These are phyloP conservation scores for Chlorella variabilis DNA, from an alignment of 163 green algal genomes.

Conservation along the genomic window DNA sequence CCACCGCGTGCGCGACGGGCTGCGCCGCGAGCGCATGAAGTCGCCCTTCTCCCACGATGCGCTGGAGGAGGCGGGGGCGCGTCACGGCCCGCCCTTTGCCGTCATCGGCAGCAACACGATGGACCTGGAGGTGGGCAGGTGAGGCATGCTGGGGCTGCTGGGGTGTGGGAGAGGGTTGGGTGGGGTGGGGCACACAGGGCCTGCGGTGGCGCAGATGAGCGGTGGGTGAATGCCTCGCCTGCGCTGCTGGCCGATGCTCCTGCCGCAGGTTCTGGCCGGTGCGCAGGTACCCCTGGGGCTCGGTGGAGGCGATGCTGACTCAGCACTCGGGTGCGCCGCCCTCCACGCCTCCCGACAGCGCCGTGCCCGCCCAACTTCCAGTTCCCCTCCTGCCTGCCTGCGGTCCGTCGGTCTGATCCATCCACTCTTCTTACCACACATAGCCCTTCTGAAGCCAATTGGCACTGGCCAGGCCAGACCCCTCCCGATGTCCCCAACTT, in stretches of 20 bases:
- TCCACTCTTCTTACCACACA: too few relatives aligned
- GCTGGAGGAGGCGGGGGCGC: constrained; percentile 48
- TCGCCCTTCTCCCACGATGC: constrained; percentile 52
- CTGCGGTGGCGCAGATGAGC: too few relatives aligned
- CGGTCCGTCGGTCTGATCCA: too few relatives aligned
- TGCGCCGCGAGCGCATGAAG: constrained; percentile 12
- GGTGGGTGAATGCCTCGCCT: too few relatives aligned
- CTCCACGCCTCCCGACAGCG: too few relatives aligned
- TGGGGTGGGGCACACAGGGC: too few relatives aligned
- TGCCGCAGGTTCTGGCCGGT: constrained; percentile 66
- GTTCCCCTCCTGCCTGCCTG: too few relatives aligned
- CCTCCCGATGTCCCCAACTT: too few relatives aligned
- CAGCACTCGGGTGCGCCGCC: constrained; percentile 45
- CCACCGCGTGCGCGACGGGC: constrained; percentile 39
- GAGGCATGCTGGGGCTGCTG: background rate
- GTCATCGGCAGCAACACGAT: constrained; percentile 49
- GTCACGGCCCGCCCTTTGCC: constrained; percentile 58
- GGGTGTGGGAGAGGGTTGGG: background rate
- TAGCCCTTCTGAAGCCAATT: too few relatives aligned
- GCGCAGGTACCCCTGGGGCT: constrained; percentile 63
- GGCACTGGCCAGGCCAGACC: too few relatives aligned
- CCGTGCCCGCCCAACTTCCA: too few relatives aligned
- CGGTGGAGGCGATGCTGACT: constrained; percentile 55
- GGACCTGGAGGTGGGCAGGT: constrained; percentile 58
- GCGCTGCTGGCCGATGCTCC: too few relatives aligned